These are phyloP conservation scores for Pisolithus sp. DNA, from an alignment of 768 basidiomycete species.

Conservation along the genomic window DNA sequence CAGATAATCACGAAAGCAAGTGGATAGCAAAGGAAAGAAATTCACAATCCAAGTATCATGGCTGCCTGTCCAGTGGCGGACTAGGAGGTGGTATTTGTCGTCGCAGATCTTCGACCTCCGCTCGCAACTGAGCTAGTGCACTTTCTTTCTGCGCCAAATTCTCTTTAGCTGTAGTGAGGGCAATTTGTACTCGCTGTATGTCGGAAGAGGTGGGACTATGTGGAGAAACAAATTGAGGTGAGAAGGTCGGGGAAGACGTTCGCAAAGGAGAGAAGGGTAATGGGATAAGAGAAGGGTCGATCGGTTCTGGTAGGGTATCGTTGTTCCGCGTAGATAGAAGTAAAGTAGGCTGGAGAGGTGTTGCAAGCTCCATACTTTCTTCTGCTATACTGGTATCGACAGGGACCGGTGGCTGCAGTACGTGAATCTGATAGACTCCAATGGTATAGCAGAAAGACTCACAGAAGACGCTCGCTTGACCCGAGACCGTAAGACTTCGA, in stretches of 20 bases:
- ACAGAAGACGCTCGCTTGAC: conserved; percentile 1
- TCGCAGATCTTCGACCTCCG: conserved; percentile 17
- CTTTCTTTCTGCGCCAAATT: conserved; percentile 20
- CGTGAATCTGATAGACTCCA: background rate
- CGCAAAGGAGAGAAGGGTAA: conserved; percentile 16
- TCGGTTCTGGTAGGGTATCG: background rate
- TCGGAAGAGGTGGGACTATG: conserved; percentile 12
- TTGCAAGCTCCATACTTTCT: conserved; percentile 47
- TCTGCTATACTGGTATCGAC: conserved; percentile 33
- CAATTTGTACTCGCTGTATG: conserved; percentile 16
- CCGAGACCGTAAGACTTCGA: conserved; percentile 12
- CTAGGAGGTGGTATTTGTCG: conserved; percentile 1
- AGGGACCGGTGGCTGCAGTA: conserved; percentile 10
- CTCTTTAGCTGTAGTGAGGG: conserved; percentile 14
- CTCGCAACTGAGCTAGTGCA: conserved; percentile 13
- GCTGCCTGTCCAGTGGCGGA: background rate
- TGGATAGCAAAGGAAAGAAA: background rate
- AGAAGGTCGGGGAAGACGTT: conserved; percentile 13
- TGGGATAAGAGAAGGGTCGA: conserved; percentile 9
- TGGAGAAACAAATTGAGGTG: background rate
- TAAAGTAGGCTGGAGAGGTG: conserved; percentile 39
- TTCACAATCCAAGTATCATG: background rate
- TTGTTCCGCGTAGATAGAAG: conserved; percentile 5
- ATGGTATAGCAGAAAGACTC: background rate
- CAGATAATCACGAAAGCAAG: background rate